Evolutionary conservation across 139 green algal genomes (phyloP).

Genomic region (Tetratostichococcus sp.): DNA sequence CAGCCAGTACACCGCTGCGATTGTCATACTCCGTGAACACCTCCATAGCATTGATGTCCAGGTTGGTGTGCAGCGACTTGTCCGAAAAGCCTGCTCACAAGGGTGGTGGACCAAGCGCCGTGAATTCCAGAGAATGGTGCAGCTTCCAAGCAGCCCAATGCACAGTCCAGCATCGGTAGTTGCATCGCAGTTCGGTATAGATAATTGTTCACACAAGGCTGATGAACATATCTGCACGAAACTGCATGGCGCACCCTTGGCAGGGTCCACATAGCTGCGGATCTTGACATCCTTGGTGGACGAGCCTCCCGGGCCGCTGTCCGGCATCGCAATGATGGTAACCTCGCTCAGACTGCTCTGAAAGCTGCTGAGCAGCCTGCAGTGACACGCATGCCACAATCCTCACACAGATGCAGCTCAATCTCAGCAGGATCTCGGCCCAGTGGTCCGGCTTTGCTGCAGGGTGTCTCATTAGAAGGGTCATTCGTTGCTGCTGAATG

Average conservation of each 20-base stretch:
- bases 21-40: conserved; percentile 60
- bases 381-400: neutral
- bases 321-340: conserved; percentile 56
- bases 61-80: conserved; percentile 47
- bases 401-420: no score
- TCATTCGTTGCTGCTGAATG: no score
- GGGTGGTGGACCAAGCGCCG: neutral
- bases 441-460: neutral
- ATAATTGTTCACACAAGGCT: no score
- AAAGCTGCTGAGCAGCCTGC: conserved; percentile 64
- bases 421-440: no score
- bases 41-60: conserved; percentile 49
- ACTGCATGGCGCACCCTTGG: conserved; percentile 43
- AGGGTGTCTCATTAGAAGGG: no score
- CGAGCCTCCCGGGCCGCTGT: neutral
- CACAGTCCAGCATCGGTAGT: no score
- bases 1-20: conserved; percentile 13
- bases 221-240: no score
- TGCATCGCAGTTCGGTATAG: no score
- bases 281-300: conserved; percentile 37
- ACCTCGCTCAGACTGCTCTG: conserved; percentile 65
- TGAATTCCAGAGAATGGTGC: no score
- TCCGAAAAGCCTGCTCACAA: conserved; percentile 34
- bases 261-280: conserved; percentile 61
- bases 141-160: no score